These are phyloP conservation scores for Neurospora sp. DNA, from an alignment of 495 filamentous ascomycete genomes.

Conservation along the genomic window DNA sequence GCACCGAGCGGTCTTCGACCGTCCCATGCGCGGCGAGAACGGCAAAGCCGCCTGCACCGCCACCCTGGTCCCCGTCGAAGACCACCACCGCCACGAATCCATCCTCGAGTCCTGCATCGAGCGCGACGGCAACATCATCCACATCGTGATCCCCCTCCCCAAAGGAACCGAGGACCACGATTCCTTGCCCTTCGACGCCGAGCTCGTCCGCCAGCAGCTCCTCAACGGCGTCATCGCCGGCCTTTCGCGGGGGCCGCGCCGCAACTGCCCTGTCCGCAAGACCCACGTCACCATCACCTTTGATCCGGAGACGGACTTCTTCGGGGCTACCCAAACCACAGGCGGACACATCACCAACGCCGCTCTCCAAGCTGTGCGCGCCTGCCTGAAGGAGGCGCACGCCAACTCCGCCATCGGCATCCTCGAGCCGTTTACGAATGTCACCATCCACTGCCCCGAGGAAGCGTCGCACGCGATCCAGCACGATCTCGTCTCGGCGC, in stretches of 20 bases:
- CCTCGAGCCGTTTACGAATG: slow-evolving; percentile 89
- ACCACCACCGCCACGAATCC: slow-evolving; percentile 24
- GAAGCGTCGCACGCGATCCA: slow-evolving; percentile 73
- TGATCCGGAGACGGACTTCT: slow-evolving; percentile 54
- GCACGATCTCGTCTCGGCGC: slow-evolving; percentile 71
- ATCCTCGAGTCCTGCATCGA: slow-evolving; percentile 23
- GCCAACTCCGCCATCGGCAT: slow-evolving; percentile 44
- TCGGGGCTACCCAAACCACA: slow-evolving; percentile 44
- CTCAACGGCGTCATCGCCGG: slow-evolving; percentile 74
- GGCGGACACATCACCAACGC: slow-evolving; percentile 69
- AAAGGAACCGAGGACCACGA: slow-evolving; percentile 14
- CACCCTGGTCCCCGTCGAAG: slow-evolving; percentile 49
- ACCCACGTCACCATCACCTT: slow-evolving; percentile 60
- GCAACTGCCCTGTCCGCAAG: slow-evolving; percentile 63
- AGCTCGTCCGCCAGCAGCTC: slow-evolving; percentile 53
- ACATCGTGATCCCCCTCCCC: slow-evolving; percentile 37
- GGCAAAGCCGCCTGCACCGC: slow-evolving; percentile 70
- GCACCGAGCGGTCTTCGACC: slow-evolving; percentile 59
- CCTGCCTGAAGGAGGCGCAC: slow-evolving; percentile 50
- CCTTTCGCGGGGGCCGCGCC: slow-evolving; percentile 72
- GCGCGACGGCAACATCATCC: slow-evolving; percentile 51
- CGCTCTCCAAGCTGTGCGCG: slow-evolving; percentile 58
- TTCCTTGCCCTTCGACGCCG: slow-evolving; percentile 47
- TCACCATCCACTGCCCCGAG: slow-evolving; percentile 76
- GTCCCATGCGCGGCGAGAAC: slow-evolving; percentile 66